phyloP scores from a whole-genome alignment of 306 rosid species.

The Crotalaria pallida region DNA sequence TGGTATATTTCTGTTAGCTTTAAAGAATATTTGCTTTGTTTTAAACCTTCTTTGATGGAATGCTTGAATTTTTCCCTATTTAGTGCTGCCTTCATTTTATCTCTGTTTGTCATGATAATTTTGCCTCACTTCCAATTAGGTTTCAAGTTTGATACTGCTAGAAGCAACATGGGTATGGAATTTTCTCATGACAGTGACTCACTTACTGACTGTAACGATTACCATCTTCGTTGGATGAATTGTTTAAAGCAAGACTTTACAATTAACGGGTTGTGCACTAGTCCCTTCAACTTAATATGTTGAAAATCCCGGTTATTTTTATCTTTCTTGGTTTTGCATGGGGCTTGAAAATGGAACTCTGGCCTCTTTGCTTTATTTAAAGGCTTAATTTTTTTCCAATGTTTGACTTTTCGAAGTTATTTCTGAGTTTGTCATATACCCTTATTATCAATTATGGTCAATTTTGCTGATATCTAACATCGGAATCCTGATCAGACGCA shows the following conservation, averaged over 20 bases:
- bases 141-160: conserved; percentile 58
- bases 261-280: conserved; percentile 58
- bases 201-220: conserved; percentile 43
- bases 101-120: conserved; percentile 1
- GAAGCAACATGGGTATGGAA: conserved; percentile 22
- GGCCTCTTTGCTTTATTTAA: not conserved
- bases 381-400: no score
- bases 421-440: no score
- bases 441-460: no score
- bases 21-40: not conserved
- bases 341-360: not conserved
- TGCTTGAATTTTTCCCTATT: not conserved
- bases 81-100: not conserved
- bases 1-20: conserved; percentile 1
- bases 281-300: conserved; percentile 15
- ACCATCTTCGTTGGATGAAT: conserved; percentile 63
- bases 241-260: conserved; percentile 74
- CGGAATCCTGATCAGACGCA: no score
- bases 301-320: not conserved
- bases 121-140: conserved; percentile 34
- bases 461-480: no score
- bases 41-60: not conserved
- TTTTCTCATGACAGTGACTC: conserved; percentile 17
- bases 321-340: not conserved
- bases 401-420: no score